Percentiles rank a stretch among this genome's conserved stretches.
Conservation (phyloP, 768 basidiomycete species). For the Floccularia luteovirens region DNA sequence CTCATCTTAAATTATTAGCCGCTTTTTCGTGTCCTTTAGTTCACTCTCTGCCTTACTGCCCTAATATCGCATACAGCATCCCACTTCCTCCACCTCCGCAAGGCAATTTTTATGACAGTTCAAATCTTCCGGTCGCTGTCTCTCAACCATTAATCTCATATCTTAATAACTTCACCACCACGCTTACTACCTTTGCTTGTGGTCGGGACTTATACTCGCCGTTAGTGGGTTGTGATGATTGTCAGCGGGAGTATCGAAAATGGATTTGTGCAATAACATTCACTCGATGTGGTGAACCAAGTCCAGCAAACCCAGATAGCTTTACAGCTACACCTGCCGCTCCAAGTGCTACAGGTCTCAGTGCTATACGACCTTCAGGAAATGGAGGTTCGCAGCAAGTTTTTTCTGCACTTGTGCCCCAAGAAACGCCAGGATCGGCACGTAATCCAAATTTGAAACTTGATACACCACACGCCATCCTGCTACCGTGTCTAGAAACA, state of each 20-base stretch:
- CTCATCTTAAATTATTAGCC: constrained; percentile 26
- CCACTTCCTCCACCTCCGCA: constrained; percentile 50
- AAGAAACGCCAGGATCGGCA: constrained; percentile 27
- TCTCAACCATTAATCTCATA: constrained; percentile 44
- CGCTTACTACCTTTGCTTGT: constrained; percentile 69
- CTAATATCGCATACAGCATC: constrained; percentile 58
- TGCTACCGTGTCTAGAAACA: constrained; percentile 75
- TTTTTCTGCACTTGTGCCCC: constrained; percentile 41
- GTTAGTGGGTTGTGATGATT: constrained; percentile 69
- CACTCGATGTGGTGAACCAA: constrained; percentile 64
- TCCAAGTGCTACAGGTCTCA: constrained; percentile 22
- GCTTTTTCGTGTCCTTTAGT: constrained; percentile 66
- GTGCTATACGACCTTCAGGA: constrained; percentile 15
- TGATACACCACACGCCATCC: constrained; percentile 39
- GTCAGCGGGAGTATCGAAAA: constrained; percentile 60
- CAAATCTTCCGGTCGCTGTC: constrained; percentile 43
- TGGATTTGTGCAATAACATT: constrained; percentile 77
- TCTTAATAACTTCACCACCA: constrained; percentile 68
- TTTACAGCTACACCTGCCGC: constrained; percentile 22
- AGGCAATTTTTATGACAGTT: constrained; percentile 36
- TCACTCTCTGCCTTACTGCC: constrained; percentile 69
- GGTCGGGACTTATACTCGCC: constrained; percentile 78
- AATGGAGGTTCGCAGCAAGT: constrained; percentile 21
- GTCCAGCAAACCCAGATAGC: constrained; percentile 20
- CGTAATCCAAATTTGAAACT: constrained; percentile 41